Percentiles rank a stretch among this genome's conserved stretches.
phyloP scores from a whole-genome alignment of 192 early-diverging fungal genomes.

The Powellomyces hirtus region DNA sequence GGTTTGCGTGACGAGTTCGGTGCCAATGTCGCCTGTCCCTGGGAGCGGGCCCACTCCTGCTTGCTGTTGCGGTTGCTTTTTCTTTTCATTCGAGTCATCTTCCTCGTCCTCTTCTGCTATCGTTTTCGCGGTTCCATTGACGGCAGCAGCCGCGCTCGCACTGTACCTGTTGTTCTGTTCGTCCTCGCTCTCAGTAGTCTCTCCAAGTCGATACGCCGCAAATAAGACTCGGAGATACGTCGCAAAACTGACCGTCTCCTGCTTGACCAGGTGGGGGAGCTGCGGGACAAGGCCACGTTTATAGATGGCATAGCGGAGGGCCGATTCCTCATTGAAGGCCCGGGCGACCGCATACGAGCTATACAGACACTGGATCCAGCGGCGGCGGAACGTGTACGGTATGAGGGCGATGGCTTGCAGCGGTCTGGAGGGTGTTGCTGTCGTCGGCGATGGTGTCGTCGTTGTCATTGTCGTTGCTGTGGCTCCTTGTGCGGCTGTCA shows the following conservation, averaged over 20 bases:
- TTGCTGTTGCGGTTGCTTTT: too few species aligned
- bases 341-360: conserved; percentile 76
- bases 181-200: too few species aligned
- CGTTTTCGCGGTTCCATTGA: too few species aligned
- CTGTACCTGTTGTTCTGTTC: neutral
- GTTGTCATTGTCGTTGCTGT: neutral
- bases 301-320: conserved; percentile 77
- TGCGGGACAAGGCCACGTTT: conserved; percentile 83
- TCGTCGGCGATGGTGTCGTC: neutral
- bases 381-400: conserved; percentile 23
- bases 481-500: neutral
- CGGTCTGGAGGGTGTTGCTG: neutral
- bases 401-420: conserved; percentile 34
- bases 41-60: neutral
- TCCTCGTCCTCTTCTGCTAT: neutral
- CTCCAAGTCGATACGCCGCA: conserved; percentile 35
- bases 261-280: conserved; percentile 86
- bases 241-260: conserved; percentile 67
- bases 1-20: conserved; percentile 41
- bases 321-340: conserved; percentile 73
- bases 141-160: too few species aligned
- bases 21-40: neutral
- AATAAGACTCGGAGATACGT: conserved; percentile 50
- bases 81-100: neutral
- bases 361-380: conserved; percentile 42